Percentiles rank a stretch among this genome's conserved stretches.
phyloP scores from a whole-genome alignment of 805 yeast species.

The Torulaspora delbrueckii region DNA sequence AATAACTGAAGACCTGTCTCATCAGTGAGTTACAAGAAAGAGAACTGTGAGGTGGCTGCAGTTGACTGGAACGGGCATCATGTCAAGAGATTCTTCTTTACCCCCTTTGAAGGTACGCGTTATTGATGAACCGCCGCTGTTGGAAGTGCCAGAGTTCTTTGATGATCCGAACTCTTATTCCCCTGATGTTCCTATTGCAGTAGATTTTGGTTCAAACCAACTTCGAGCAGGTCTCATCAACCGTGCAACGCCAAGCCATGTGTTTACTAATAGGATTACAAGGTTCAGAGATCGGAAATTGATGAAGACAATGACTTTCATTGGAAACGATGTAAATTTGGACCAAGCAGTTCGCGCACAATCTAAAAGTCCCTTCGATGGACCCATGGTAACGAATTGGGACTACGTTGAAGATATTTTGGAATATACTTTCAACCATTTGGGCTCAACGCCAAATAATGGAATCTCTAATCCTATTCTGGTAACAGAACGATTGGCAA shows the following conservation, averaged over 20 bases:
- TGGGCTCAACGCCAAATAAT: slow-evolving; percentile 56
- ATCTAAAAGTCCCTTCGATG: slow-evolving; percentile 80
- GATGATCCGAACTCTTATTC: slow-evolving; percentile 29
- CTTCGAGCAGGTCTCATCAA: slow-evolving; percentile 58
- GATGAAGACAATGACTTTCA: slow-evolving; percentile 56
- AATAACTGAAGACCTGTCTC: neutral
- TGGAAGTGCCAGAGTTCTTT: slow-evolving; percentile 32
- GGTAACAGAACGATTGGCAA: slow-evolving; percentile 71
- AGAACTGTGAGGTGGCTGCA: neutral
- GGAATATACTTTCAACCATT: slow-evolving; percentile 77
- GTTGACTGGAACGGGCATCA: neutral
- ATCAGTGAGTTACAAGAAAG: neutral
- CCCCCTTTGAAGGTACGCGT: slow-evolving; percentile 27
- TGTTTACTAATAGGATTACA: slow-evolving; percentile 65
- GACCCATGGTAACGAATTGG: slow-evolving; percentile 85
- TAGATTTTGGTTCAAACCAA: slow-evolving; percentile 73
- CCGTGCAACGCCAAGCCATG: slow-evolving; percentile 46
- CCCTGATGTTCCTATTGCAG: slow-evolving; percentile 64
- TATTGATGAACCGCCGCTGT: slow-evolving; percentile 30
- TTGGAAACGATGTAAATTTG: slow-evolving; percentile 75
- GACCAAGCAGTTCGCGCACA: slow-evolving; percentile 67
- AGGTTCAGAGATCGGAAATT: slow-evolving; percentile 73
- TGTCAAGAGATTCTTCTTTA: slow-evolving; percentile 29
- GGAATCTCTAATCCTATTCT: slow-evolving; percentile 72
- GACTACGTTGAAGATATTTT: slow-evolving; percentile 76